Percentiles rank a stretch among this genome's conserved stretches.
These are phyloP conservation scores for Aurantiochytrium sp. DNA, from an alignment of 108 stramenopile genomes.

Conservation along the genomic window DNA sequence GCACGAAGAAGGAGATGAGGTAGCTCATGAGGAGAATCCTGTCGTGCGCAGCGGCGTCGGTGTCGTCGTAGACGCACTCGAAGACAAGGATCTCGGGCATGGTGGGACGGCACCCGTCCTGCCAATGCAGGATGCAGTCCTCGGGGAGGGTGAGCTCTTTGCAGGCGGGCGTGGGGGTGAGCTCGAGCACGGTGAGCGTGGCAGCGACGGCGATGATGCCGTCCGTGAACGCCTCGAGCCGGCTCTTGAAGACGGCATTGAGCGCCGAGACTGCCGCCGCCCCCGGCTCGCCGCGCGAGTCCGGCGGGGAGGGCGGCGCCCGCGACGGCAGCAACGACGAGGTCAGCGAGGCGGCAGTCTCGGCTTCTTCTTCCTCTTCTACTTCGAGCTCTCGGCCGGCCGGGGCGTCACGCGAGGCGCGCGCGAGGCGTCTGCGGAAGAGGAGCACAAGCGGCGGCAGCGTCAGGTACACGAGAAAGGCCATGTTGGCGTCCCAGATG, in stretches of 20 bases:
- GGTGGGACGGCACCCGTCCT: neutral
- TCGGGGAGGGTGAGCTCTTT: neutral
- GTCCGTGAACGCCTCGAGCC: slow-evolving; percentile 25
- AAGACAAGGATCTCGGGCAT: neutral
- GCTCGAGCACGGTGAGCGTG: neutral
- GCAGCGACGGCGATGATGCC: neutral
- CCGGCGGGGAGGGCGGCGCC: too few species aligned
- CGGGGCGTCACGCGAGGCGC: too few species aligned
- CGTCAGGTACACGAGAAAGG: neutral
- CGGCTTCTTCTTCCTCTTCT: too few species aligned
- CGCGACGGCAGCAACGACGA: too few species aligned
- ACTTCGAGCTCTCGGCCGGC: too few species aligned
- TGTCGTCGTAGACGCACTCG: neutral
- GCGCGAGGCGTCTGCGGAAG: neutral
- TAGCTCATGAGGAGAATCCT: neutral
- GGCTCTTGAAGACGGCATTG: neutral
- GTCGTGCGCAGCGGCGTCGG: neutral
- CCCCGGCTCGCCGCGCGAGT: too few species aligned
- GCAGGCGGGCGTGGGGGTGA: neutral
- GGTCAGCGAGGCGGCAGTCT: too few species aligned
- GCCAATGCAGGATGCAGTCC: slow-evolving; percentile 22
- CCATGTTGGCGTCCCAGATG: neutral
- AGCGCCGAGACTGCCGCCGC: too few species aligned
- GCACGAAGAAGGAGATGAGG: neutral
- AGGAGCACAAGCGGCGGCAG: neutral